Conservation (phyloP, 164 flowering plant species). For the Umbilicus rupestris region DNA sequence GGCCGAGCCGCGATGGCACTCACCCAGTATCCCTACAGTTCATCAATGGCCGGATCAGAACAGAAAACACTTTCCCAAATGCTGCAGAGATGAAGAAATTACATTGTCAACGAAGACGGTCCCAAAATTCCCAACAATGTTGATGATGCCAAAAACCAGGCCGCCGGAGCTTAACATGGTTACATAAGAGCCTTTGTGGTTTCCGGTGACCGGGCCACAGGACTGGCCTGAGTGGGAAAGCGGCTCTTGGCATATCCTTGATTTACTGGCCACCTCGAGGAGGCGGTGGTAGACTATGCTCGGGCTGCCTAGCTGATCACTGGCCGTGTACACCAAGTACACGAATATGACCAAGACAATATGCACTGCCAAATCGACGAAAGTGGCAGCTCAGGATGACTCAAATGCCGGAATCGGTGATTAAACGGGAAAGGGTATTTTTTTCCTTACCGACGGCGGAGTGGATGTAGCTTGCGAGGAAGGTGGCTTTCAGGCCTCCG, state of each 20-base stretch:
- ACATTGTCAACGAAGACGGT: slow-evolving; percentile 97
- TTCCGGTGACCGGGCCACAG: slow-evolving; percentile 81
- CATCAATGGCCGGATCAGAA: no score
- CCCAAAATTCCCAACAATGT: slow-evolving; percentile 92
- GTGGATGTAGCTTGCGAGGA: slow-evolving; percentile 93
- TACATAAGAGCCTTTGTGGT: slow-evolving; percentile 69
- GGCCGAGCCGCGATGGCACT: slow-evolving; percentile 96
- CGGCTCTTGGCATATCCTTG: slow-evolving; percentile 68
- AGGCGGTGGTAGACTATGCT: slow-evolving; percentile 50
- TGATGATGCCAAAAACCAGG: slow-evolving; percentile 79
- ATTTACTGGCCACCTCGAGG: slow-evolving; percentile 52
- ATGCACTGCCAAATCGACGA: slow-evolving; percentile 56
- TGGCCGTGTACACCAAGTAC: slow-evolving; percentile 71
- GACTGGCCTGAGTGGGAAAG: slow-evolving; percentile 68
- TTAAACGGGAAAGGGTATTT: neutral
- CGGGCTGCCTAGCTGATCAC: slow-evolving; percentile 90
- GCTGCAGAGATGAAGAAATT: slow-evolving; percentile 16
- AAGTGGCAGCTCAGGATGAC: neutral
- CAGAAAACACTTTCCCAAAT: no score
- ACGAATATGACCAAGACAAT: slow-evolving; percentile 81
- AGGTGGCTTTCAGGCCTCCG: slow-evolving; percentile 95
- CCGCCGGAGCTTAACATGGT: slow-evolving; percentile 96
- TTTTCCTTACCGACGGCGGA: slow-evolving; percentile 62
- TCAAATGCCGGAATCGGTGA: no score
- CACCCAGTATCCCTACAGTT: slow-evolving; percentile 91